Evolutionary conservation across 106 monocot species (phyloP), one percentile per base, ranked within the genome.

Genomic region (Vanilla planifolia): DNA sequence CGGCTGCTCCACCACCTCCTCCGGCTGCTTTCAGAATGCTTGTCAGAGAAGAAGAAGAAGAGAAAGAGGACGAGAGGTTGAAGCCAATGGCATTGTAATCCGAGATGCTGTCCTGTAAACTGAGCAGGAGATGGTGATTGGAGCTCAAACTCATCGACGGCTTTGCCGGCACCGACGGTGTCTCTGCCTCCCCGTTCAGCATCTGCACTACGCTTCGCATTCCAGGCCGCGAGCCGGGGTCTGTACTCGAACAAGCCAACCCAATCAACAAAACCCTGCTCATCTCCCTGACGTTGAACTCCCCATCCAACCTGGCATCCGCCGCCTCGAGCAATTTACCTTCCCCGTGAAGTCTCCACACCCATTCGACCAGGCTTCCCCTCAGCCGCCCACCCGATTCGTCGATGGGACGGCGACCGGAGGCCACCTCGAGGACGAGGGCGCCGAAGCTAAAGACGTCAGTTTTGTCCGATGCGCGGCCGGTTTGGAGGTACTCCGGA

Each of bases 361-460:
- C 95, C 90, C 95, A 96, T 32, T 90, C 86, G 8, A 90, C 90
- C 68, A 96, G 47, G 44, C 87, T 96, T 35, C 72, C 64, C 4
- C 55, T 15, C 59, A 53, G 37, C 28, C 30, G 34, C 6, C 8
- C 20, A 19, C 33, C 33, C 46, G 22, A 37, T 61, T 55, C 74
- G 23, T 75, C 84, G 32, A 90, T 96, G 1, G 90, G 89, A 27
- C 95, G 60, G 11, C 90, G 72, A 35, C 90, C 95, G 57, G 74
- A 81, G 0, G 64, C 76, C 4, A 96, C 95, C 67, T 96, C 95
- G 2, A 96, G 72, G 1, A 79, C 83, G 1, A 96, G 60, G 11
- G 80, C 90, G n/a, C 95, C 95, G 61, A 89, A 96, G 76, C 90
- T 90, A 76, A 90, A 96, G 16, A 84, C 89, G 61, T 96, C 95